Evolutionary conservation across 805 yeast species (phyloP), one percentile per base, ranked within the genome.

Genomic region (Wickerhamomyces ciferrii): DNA sequence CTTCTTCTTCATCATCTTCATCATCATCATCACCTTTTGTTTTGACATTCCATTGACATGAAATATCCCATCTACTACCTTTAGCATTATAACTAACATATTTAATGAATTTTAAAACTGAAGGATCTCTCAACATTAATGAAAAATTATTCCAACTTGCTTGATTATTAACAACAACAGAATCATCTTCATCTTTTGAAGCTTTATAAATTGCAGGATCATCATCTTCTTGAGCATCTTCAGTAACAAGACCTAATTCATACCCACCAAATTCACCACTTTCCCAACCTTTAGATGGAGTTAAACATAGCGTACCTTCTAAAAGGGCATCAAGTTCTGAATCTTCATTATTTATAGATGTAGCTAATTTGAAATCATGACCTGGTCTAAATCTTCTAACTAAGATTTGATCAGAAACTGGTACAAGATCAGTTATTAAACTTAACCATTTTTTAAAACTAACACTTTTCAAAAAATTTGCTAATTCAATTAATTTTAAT

Each of bases 301-400:
- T 92, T 40, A 94, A 63, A 46, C 83, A 79, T 47, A 92, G 65
- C 0, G 96, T 87, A 3, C 90, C 94, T 58, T 92, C 98, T 18
- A 92, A 63, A 1, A 79, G 61, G 2, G 79, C 77, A 53, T 62
- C 54, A 53, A 54, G 29, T 4, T 39, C 45, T 14, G 44, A 8
- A 18, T 47, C 46, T 15, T 79, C 66, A 2, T 74, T 69, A 24
- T 66, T 66, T 13, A 71, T 67, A 0, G 77, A 67, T 1, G 98
- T 87, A 0, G 99, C 99, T 40, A 94, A 68, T 3, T 92, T 91
- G 65, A 87, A 94, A 63, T 94, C 99, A 25, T 79, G 83, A 3
- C 98, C 99, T 1, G 97, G 99, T 56, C 99, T 79, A 69, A 94
- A 94, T 52, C 97, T 73, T 58, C 99, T 76, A 8, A 87, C 76